These are phyloP conservation scores for Penicillium sp. DNA, from an alignment of 2,329 filamentous ascomycete genomes.

Conservation along the genomic window DNA sequence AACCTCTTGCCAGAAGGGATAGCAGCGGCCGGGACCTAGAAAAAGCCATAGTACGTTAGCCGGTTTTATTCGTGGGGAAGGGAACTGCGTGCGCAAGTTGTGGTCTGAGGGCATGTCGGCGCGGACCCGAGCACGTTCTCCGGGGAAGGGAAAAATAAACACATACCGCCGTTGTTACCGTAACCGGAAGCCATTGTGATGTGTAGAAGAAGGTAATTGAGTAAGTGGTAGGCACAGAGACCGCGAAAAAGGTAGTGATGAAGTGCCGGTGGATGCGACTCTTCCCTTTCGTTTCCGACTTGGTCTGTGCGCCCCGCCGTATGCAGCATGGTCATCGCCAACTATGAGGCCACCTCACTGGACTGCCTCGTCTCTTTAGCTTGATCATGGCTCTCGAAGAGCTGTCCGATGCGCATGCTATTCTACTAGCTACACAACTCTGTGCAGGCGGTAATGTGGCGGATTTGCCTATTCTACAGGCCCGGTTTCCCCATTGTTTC, in stretches of 20 bases:
- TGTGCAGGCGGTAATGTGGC: slow-evolving; percentile 55
- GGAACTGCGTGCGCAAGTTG: slow-evolving; percentile 19
- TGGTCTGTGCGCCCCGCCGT: slow-evolving; percentile 31
- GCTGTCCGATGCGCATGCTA: slow-evolving; percentile 56
- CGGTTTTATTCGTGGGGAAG: slow-evolving; percentile 15
- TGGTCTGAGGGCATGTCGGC: slow-evolving; percentile 14
- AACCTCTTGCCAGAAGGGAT: slow-evolving; percentile 99
- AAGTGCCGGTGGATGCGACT: slow-evolving; percentile 32
- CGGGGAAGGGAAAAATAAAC: not conserved
- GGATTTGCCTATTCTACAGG: slow-evolving; percentile 52
- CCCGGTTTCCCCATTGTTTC: slow-evolving; percentile 48
- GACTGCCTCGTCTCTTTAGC: slow-evolving; percentile 12
- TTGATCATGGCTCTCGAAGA: slow-evolving; percentile 35
- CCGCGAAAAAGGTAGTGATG: slow-evolving; percentile 24
- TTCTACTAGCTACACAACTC: slow-evolving; percentile 58
- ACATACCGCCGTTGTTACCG: slow-evolving; percentile 55
- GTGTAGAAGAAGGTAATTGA: slow-evolving; percentile 20
- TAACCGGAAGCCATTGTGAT: slow-evolving; percentile 51
- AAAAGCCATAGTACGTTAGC: slow-evolving; percentile 24
- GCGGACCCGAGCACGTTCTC: slow-evolving; percentile 7
- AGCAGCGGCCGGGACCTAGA: slow-evolving; percentile 75
- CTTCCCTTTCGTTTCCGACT: slow-evolving; percentile 33
- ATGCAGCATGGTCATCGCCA: slow-evolving; percentile 25
- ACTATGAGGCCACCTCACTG: slow-evolving; percentile 29
- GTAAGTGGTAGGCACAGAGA: slow-evolving; percentile 21